Evolutionary conservation across 2,329 filamentous ascomycete species (phyloP), one percentile per base, ranked within the genome.

Genomic region (Chrysoporthe deuterocubensis): DNA sequence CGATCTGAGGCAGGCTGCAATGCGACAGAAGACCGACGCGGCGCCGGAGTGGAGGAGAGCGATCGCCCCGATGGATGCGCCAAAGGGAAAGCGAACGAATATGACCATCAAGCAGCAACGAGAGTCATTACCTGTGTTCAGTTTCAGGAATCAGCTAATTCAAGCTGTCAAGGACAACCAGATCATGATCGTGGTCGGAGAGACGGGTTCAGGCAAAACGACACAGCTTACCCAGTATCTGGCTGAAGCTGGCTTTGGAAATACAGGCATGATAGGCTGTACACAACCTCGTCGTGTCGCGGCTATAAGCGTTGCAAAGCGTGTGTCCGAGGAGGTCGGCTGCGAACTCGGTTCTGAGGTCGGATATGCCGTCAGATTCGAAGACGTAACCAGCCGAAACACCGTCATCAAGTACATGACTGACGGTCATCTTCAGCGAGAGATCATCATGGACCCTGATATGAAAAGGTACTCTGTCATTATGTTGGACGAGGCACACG

Each of bases 371-470:
- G 97, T 99, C 76, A 93, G 96, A 77, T 99, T 99, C 76, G 96
- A 99, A 76, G 96, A 99, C 80, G 92, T 90, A 77, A 97, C 95
- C 0, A 92, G 90, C 71, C 89, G 93, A 1, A 86, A 90, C 21
- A 99, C 96, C 1, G 93, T 90, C 76, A 97, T 99, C 83, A 99
- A 99, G 82, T 99, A 99, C 82, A 97, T 99, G 95, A 99, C 96
- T 18, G 96, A 99, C 75, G 96, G 96, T 79, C 98, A 98, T 92
- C 87, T 99, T 77, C 90, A 97, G 81, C 88, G 96, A 82, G 96
- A 99, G 81, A 94, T 97, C 76, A 85, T 99, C 63, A 86, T 97
- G 72, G 96, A 99, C 77, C 92, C 94, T 0, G 92, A 97, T 74
- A 82, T 99, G 72, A 92, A 87, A 75, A 89, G 92, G 72, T 99